phyloP scores from a whole-genome alignment of 2,329 filamentous ascomycete genomes.

The Parastagonospora nodorum region DNA sequence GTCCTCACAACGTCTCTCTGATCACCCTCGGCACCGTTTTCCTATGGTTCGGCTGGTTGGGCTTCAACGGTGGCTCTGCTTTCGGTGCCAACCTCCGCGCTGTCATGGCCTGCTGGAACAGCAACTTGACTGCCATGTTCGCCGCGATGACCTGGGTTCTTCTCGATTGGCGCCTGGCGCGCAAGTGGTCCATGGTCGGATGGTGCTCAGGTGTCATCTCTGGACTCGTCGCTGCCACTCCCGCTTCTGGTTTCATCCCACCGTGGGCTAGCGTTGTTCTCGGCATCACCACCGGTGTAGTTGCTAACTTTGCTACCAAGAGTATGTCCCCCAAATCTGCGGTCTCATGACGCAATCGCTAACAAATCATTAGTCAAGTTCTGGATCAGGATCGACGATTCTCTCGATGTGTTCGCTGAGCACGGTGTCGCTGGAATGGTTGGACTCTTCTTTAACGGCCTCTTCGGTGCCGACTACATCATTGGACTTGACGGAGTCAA shows the following conservation, averaged over 20 bases:
- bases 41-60: slow-evolving; percentile 98
- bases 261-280: slow-evolving; percentile 67
- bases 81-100: slow-evolving; percentile 95
- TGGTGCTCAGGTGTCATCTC: slow-evolving; percentile 91
- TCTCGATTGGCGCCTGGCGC: slow-evolving; percentile 91
- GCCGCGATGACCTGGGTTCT: slow-evolving; percentile 91
- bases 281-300: slow-evolving; percentile 66
- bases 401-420: slow-evolving; percentile 89
- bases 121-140: slow-evolving; percentile 90
- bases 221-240: slow-evolving; percentile 85
- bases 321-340: slow-evolving; percentile 59
- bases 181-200: slow-evolving; percentile 93
- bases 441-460: slow-evolving; percentile 77
- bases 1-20: slow-evolving; percentile 96
- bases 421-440: slow-evolving; percentile 84
- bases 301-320: slow-evolving; percentile 87
- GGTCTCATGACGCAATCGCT: slow-evolving; percentile 8
- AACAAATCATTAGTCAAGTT: slow-evolving; percentile 61
- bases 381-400: slow-evolving; percentile 81
- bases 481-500: slow-evolving; percentile 76
- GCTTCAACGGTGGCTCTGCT: slow-evolving; percentile 95
- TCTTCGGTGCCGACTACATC: slow-evolving; percentile 77
- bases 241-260: slow-evolving; percentile 78
- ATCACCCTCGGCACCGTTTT: slow-evolving; percentile 94
- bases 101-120: slow-evolving; percentile 98